Percentiles rank a stretch among this genome's conserved stretches.
These are phyloP conservation scores for Globisporangium abappressorium DNA, from an alignment of 352 stramenopile genomes.

Conservation along the genomic window DNA sequence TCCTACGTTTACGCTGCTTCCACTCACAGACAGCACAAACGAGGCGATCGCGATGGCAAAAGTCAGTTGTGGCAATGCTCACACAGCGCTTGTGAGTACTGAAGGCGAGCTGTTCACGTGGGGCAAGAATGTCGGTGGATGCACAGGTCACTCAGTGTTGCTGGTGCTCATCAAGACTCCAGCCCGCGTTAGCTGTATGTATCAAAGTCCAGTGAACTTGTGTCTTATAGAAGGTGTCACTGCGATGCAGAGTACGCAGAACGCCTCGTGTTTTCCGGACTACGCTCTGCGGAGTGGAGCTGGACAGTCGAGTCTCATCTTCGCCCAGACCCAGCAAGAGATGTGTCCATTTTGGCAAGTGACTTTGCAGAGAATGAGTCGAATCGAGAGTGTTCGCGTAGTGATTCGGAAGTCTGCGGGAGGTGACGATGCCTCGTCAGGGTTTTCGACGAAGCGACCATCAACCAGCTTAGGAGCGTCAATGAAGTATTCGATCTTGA, in stretches of 20 bases:
- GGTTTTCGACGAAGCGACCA: constrained; percentile 9
- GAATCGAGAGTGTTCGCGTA: constrained; percentile 42
- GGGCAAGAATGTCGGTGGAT: constrained; percentile 68
- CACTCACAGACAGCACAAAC: constrained; percentile 12
- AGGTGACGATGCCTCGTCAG: constrained; percentile 10
- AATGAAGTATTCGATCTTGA: constrained; percentile 45
- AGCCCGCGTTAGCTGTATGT: constrained; percentile 58
- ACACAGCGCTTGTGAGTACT: constrained; percentile 58
- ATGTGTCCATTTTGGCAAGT: constrained; percentile 79
- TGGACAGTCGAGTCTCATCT: constrained; percentile 17
- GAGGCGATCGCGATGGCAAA: constrained; percentile 27
- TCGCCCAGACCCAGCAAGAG: constrained; percentile 69
- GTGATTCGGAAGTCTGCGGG: constrained; percentile 19
- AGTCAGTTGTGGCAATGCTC: constrained; percentile 62
- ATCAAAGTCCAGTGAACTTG: constrained; percentile 54
- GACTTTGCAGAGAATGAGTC: constrained; percentile 28
- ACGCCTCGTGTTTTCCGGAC: constrained; percentile 42
- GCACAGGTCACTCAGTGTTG: constrained; percentile 47
- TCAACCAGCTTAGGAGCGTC: constrained; percentile 13
- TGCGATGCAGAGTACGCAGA: constrained; percentile 62
- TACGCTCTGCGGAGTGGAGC: constrained; percentile 32
- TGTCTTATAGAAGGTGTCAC: constrained; percentile 29
- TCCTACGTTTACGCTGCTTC: constrained; percentile 42
- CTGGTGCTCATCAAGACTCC: constrained; percentile 35
- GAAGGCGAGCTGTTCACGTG: constrained; percentile 74